phyloP scores from a whole-genome alignment of 345 rosid species.

The Eucalyptus tenuipes region DNA sequence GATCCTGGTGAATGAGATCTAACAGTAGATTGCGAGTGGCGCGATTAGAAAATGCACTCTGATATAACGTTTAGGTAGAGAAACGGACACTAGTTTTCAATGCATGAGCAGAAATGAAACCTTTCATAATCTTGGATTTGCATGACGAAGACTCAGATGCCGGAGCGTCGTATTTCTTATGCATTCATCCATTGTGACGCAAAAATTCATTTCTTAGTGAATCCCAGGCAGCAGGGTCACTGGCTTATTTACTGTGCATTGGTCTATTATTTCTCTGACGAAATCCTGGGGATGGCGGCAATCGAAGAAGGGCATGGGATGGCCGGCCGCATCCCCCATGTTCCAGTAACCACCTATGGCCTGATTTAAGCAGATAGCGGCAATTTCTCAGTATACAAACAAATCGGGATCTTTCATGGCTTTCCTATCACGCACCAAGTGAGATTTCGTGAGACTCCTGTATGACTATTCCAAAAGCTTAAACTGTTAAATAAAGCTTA shows the following conservation, averaged over 20 bases:
- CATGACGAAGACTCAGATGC: neutral
- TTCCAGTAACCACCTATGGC: neutral
- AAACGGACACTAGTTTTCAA: neutral
- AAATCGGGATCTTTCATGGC: neutral
- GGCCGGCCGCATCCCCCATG: neutral
- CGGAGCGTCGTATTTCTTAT: neutral
- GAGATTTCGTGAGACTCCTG: rapidly evolving
- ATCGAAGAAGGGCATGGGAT: neutral
- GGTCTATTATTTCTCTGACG: too few species aligned
- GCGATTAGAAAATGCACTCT: too few species aligned
- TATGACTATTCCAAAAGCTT: rapidly evolving
- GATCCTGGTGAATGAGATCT: neutral
- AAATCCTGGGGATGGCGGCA: too few species aligned
- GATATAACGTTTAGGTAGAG: neutral
- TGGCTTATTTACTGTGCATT: neutral
- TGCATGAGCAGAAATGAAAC: neutral
- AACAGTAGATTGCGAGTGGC: neutral
- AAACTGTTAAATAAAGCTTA: rapidly evolving
- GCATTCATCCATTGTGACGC: neutral
- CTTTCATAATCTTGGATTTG: neutral
- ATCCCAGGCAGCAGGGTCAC: neutral
- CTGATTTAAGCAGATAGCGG: neutral
- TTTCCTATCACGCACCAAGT: rapidly evolving
- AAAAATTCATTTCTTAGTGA: neutral
- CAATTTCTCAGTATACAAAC: neutral